Percentiles rank a stretch among this genome's conserved stretches.
These are phyloP conservation scores for Cercospora nicotianae DNA, from an alignment of 2,329 filamentous ascomycete genomes.

Conservation along the genomic window DNA sequence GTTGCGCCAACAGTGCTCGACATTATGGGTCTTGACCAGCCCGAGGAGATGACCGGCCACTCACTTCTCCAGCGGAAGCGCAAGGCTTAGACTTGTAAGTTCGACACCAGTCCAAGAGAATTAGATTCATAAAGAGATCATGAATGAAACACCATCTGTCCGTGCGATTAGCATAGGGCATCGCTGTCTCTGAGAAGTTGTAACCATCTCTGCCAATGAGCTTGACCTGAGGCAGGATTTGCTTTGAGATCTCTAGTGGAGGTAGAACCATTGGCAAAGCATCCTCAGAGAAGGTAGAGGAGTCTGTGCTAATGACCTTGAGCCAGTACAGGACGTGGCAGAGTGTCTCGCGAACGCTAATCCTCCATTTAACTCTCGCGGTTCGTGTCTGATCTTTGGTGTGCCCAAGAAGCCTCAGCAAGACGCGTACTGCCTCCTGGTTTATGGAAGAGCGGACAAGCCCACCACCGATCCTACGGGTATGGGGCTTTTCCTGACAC, in stretches of 20 bases:
- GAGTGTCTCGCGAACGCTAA: too few species aligned
- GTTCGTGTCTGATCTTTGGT: too few species aligned
- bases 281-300: too few species aligned
- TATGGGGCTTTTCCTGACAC: too few species aligned
- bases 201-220: not conserved
- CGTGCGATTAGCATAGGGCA: not conserved
- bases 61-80: conserved; percentile 73
- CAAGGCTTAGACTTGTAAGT: not conserved
- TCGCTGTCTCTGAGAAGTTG: not conserved
- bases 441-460: too few species aligned
- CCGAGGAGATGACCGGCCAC: conserved; percentile 85
- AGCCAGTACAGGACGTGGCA: too few species aligned
- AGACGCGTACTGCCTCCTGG: too few species aligned
- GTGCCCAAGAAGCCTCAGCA: too few species aligned
- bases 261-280: not conserved
- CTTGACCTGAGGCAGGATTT: not conserved
- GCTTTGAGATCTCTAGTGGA: not conserved
- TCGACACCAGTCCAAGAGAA: not conserved
- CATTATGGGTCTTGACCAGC: conserved; percentile 86
- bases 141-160: not conserved
- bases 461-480: too few species aligned
- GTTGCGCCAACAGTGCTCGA: conserved; percentile 92
- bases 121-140: not conserved
- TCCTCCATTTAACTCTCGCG: too few species aligned
- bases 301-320: too few species aligned